Evolutionary conservation across 371 early-diverging fungal species (phyloP).

Genomic region (Rhizopus stolonifer): DNA sequence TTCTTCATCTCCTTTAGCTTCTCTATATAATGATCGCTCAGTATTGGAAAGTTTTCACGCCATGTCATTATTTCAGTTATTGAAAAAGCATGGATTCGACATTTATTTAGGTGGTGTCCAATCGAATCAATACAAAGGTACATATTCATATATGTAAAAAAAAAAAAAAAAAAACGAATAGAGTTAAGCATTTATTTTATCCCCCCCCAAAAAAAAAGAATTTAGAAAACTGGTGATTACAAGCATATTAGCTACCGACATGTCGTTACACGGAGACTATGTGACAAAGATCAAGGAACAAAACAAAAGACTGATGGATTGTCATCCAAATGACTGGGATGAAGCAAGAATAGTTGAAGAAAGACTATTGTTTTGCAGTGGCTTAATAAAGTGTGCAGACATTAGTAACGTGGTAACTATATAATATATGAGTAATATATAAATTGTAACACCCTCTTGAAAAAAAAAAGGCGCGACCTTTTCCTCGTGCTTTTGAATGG

Average conservation of each 20-base stretch:
- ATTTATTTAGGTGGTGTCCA: slow-evolving; percentile 22
- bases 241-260: slow-evolving; percentile 80
- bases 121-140: slow-evolving; percentile 33
- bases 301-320: slow-evolving; percentile 40
- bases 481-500: slow-evolving; percentile 58
- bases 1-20: slow-evolving; percentile 76
- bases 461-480: slow-evolving; percentile 48
- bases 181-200: too few relatives aligned
- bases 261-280: slow-evolving; percentile 77
- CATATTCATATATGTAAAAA: too few relatives aligned
- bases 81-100: slow-evolving; percentile 69
- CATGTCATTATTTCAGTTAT: slow-evolving; percentile 78
- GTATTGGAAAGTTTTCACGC: slow-evolving; percentile 94
- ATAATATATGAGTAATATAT: slow-evolving; percentile 7
- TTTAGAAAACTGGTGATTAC: slow-evolving; percentile 70
- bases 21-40: slow-evolving; percentile 88
- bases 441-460: neutral
- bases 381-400: slow-evolving; percentile 85
- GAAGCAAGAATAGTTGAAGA: slow-evolving; percentile 39
- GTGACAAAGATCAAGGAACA: slow-evolving; percentile 69
- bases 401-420: slow-evolving; percentile 68
- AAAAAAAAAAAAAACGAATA: too few relatives aligned
- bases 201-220: slow-evolving; percentile 38
- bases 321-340: slow-evolving; percentile 15
- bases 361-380: slow-evolving; percentile 59